These are phyloP conservation scores for Coemansia sp. DNA, from an alignment of 192 early-diverging fungal genomes.

Conservation along the genomic window DNA sequence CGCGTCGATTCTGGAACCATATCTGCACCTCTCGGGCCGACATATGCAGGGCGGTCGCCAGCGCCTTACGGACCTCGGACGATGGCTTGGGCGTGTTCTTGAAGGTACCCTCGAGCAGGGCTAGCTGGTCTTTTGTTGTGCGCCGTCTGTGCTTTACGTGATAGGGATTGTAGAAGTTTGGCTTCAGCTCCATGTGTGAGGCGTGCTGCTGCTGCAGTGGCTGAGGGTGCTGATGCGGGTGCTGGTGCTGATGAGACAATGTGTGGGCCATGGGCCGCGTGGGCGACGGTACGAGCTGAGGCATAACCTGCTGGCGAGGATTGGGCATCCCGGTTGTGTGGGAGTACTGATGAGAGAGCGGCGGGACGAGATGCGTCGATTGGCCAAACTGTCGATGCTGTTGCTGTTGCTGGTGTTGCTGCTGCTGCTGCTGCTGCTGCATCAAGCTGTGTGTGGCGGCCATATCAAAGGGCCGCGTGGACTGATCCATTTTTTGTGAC, in stretches of 20 bases:
- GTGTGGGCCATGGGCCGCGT: background rate
- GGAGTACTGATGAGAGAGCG: constrained; percentile 1
- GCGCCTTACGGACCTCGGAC: constrained; percentile 58
- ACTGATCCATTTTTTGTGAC: constrained; percentile 16
- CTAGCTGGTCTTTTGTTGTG: constrained; percentile 71
- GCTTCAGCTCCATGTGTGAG: constrained; percentile 58
- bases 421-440: constrained; percentile 15
- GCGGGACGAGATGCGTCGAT: constrained; percentile 9
- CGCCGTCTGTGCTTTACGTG: constrained; percentile 75
- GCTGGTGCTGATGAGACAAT: constrained; percentile 1
- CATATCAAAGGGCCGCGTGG: constrained; percentile 23
- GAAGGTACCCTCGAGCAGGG: constrained; percentile 70
- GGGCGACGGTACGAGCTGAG: constrained; percentile 6
- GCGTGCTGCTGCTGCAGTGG: constrained; percentile 9
- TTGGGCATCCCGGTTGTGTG: background rate
- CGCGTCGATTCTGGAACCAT: constrained; percentile 85
- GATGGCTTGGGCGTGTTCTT: constrained; percentile 71
- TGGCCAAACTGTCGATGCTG: constrained; percentile 9
- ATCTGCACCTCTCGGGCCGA: constrained; percentile 75
- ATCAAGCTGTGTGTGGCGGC: constrained; percentile 12
- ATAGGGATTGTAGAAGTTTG: constrained; percentile 74
- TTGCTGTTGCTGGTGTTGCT: too few relatives aligned
- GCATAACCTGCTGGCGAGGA: background rate
- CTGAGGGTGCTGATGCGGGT: background rate
- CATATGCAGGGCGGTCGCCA: constrained; percentile 68